Base-by-base conservation (phyloP, 768 basidiomycete genomes). In the Lentinula edodes region DNA sequence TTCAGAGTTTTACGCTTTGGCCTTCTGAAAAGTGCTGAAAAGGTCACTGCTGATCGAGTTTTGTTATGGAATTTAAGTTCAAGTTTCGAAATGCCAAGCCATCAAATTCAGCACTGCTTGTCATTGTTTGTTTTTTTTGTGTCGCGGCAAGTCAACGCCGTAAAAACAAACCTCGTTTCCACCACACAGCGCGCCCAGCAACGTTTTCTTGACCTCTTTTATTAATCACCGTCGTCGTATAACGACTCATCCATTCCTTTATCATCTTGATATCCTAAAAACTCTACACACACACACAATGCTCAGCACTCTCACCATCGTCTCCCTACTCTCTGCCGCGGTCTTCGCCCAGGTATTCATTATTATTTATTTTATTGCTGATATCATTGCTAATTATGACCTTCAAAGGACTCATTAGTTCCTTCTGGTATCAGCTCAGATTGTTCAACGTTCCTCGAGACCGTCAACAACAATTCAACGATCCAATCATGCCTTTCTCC, bases 401-500 rank as follows among this genome's bases (percentile, higher is more conserved):
- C 61, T 66, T 6, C 66, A 67, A 43, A 64, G 57, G 79, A 77
- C 69, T 73, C 85, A 10, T 76, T 86, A 66, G 87, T 95, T 70
- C 93, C 93, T n/a, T 61, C 83, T 13, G 82, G 76, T 58, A 85
- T 93, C 68, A 84, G 81, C 68, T 1, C 64, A 0, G 42, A 65
- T 18, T 93, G 91, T 79, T 61, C 70, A 18, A 62, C 68, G 3
- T 96, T 85, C 79, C 80, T 95, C 65, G 73, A 62, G 3, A 63
- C 68, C 10, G 79, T 98, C 61, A 86, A 98, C 78, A 70, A 65
- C 46, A 82, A 96, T 74, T 18, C 77, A 2, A 68, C 62, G 52
- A 73, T 98, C 60, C 62, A 74, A 1, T 66, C 79, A 10, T 97
- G 94, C 81, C 83, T 90, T 20, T 67, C 67, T 0, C 70, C 86